phyloP scores from a whole-genome alignment of 257 asterid genomes.

The Scutellaria galericulata region DNA sequence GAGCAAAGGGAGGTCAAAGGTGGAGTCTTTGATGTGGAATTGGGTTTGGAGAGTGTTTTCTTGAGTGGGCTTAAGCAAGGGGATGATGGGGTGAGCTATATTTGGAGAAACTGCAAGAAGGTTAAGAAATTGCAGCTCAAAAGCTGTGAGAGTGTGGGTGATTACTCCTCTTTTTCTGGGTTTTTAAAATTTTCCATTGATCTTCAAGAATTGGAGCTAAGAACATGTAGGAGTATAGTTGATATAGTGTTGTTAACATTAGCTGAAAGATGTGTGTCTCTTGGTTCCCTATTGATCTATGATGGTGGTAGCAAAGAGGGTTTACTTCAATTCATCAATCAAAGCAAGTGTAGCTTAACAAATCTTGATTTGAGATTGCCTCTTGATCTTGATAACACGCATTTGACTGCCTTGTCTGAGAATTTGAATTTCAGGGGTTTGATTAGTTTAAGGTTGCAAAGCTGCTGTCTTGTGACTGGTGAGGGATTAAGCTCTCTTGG shows the following conservation, averaged over 20 bases:
- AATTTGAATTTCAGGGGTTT: constrained; percentile 59
- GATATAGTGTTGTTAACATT: constrained; percentile 58
- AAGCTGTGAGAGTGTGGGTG: constrained; percentile 76
- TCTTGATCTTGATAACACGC: constrained; percentile 74
- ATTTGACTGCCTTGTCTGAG: constrained; percentile 59
- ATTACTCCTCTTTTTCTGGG: constrained; percentile 49
- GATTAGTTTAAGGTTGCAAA: constrained; percentile 60
- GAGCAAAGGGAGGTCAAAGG: not conserved
- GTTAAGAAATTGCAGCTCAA: constrained; percentile 57
- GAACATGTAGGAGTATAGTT: constrained; percentile 61
- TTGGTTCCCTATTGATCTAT: constrained; percentile 58
- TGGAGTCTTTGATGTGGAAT: constrained; percentile 34
- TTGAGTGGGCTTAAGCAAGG: constrained; percentile 52
- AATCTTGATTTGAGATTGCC: constrained; percentile 75
- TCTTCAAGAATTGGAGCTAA: constrained; percentile 65
- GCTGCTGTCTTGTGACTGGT: constrained; percentile 74
- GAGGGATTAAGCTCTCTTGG: constrained; percentile 64
- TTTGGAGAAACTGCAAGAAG: constrained; percentile 70
- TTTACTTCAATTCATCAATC: constrained; percentile 63
- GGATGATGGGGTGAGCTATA: constrained; percentile 55
- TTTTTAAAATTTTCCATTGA: constrained; percentile 39
- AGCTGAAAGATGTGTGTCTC: constrained; percentile 47
- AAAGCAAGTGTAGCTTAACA: constrained; percentile 45
- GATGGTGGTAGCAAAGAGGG: constrained; percentile 79
- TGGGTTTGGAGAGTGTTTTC: constrained; percentile 59